A percentile compares a stretch with the other conserved stretches of the same genome.
phyloP scores from a whole-genome alignment of 768 basidiomycete genomes.

The Collybia sp. region DNA sequence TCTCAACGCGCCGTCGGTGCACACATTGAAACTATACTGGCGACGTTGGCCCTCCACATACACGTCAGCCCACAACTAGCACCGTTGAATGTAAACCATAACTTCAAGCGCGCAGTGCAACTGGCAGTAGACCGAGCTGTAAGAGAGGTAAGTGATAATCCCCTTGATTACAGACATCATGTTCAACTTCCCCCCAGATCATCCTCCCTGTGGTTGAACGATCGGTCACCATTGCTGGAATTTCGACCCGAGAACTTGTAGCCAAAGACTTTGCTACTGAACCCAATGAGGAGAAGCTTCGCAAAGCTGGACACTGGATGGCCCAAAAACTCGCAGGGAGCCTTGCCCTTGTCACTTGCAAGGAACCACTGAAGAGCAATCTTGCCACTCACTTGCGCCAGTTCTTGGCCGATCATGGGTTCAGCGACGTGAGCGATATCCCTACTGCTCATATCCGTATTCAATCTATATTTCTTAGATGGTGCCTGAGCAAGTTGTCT shows the following conservation, averaged over 20 bases:
- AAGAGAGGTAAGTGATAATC: slow-evolving; percentile 62
- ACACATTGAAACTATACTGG: slow-evolving; percentile 80
- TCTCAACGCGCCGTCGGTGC: slow-evolving; percentile 63
- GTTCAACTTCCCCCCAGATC: slow-evolving; percentile 45
- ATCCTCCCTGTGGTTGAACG: slow-evolving; percentile 97
- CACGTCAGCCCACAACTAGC: slow-evolving; percentile 74
- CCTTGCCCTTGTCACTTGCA: slow-evolving; percentile 95
- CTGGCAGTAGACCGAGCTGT: slow-evolving; percentile 91
- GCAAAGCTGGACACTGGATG: slow-evolving; percentile 92
- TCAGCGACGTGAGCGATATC: slow-evolving; percentile 59
- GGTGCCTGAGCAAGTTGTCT: slow-evolving; percentile 75
- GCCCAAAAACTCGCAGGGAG: slow-evolving; percentile 96
- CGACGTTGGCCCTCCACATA: slow-evolving; percentile 64
- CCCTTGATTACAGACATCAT: slow-evolving; percentile 3
- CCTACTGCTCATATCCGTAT: not conserved
- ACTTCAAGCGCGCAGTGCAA: slow-evolving; percentile 88
- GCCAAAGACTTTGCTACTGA: slow-evolving; percentile 96
- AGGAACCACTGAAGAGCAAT: slow-evolving; percentile 92
- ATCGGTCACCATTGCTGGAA: slow-evolving; percentile 97
- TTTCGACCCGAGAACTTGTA: slow-evolving; percentile 93
- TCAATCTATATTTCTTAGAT: slow-evolving; percentile 21
- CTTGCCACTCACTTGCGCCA: slow-evolving; percentile 86
- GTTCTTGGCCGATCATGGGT: slow-evolving; percentile 81
- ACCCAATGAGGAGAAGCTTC: slow-evolving; percentile 82
- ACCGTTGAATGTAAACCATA: slow-evolving; percentile 69